Evolutionary conservation across 441 rosid genomes (phyloP), one percentile per base, ranked within the genome.

Genomic region (Euphorbia schlechtendalii): DNA sequence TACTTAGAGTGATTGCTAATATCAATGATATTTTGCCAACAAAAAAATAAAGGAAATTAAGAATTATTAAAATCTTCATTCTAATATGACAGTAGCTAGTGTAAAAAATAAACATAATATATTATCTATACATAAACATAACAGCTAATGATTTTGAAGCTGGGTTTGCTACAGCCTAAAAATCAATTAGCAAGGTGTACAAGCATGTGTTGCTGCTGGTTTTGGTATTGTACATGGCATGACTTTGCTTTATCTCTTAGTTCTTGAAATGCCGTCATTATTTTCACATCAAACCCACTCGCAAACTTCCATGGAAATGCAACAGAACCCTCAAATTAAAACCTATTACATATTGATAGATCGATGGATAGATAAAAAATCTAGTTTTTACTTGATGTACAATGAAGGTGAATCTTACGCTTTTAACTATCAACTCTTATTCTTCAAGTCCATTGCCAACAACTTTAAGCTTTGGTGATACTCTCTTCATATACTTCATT

Each of bases 401-500:
- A 48, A 97, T 95, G 81, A 93, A 93, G 0, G 99, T 97, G 13
- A 90, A 93, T 67, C 96, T 61, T 49, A 93, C 97, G 0, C 96
- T 90, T 78, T 93, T 95, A 9, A 93, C 93, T 3, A 90, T 83
- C 46, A 93, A 79, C 76, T 90, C 99, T 65, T 93, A 97, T 76
- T 93, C 97, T 74, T 93, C 99, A 0, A 91, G 85, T 1, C 86
- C 79, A 3, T 88, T 80, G 2, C 71, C 86, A 12, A 76, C 83
- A 1, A 68, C 72, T 77, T 90, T 90, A 0, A 90, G 90, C 75
- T 87, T 96, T 0, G 97, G 91, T 0, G 96, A 90, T 13, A 90
- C 96, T 74, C 99, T 80, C 80, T 80, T 93, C 99, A 93, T 90
- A 76, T 83, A 90, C 82, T 90, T 88, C 99, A 79, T 83, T 1